Conservation (phyloP, 2,329 filamentous ascomycete species). For the Clonostachys chloroleuca region DNA sequence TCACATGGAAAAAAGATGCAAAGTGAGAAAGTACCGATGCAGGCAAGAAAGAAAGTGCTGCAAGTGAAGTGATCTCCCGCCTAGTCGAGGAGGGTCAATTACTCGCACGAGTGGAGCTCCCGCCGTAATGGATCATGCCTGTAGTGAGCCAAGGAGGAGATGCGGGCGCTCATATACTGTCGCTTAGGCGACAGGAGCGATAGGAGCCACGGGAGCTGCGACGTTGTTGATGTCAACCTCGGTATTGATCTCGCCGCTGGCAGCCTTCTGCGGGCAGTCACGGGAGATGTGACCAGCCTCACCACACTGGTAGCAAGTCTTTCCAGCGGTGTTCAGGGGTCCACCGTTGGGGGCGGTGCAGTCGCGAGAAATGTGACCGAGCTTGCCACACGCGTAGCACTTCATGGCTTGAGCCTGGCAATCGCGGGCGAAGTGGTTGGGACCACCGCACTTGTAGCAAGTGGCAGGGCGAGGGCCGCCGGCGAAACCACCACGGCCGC, state of each 20-base stretch:
- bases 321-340: conserved; percentile 90
- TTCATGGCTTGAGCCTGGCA: conserved; percentile 99
- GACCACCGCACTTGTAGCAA: conserved; percentile 75
- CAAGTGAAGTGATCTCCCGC: background rate
- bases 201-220: conserved; percentile 36
- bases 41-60: background rate
- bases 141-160: too few relatives aligned
- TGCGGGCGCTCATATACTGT: too few relatives aligned
- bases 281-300: conserved; percentile 95
- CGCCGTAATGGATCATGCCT: too few relatives aligned
- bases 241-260: conserved; percentile 41
- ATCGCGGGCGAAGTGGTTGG: conserved; percentile 97
- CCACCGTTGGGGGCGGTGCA: conserved; percentile 97
- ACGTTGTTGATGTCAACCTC: conserved; percentile 38
- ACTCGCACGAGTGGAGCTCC: too few relatives aligned
- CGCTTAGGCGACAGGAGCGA: conserved; percentile 31
- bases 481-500: conserved; percentile 66
- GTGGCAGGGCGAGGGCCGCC: conserved; percentile 65
- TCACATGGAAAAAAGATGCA: background rate
- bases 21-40: background rate
- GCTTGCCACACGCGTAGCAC: conserved; percentile 95
- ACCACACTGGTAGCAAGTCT: conserved; percentile 98
- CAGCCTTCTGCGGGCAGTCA: conserved; percentile 77
- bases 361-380: conserved; percentile 88
- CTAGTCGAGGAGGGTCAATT: background rate